Base-by-base conservation (phyloP, 495 filamentous ascomycete genomes). In the Neurospora cerealis region DNA sequence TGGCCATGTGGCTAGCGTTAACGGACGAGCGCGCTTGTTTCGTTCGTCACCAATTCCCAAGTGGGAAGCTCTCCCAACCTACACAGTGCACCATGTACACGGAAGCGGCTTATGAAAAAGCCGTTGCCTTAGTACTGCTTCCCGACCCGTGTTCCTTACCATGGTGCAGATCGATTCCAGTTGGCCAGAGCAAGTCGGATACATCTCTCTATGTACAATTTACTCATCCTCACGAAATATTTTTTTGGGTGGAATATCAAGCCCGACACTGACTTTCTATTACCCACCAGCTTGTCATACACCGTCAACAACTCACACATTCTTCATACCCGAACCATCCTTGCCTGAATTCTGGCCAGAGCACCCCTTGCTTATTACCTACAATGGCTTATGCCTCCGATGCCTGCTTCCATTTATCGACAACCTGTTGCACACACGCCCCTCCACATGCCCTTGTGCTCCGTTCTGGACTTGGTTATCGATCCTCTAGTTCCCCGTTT, bases 1-100 rank as follows among this genome's bases (percentile, higher is more conserved):
- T 85, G 85, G 79, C 78, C 44, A 71, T 79, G 74, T 71, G 75
- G 74, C 78, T 83, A 81, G 83, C 82, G 83, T 85, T 79, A 81
- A 75, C 62, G 54, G 54, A 66, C 28, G 73, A 69, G 70, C 78
- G 78, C 80, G 80, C 74, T 81, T 83, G 82, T 78, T 66, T 66
- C 54, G 24, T 62, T 80, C 74, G 74, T 75, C 73, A 74, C 75
- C 77, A 71, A 62, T 73, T 74, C 60, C 42, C 13, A 66, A 34
- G 54, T 66, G 28, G 32, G 54, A 66, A 66, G 54, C 54, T 66
- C 24, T 66, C 54, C 28, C 54, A 34, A 66, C 54, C 28, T 32
- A 66, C 28, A 66, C 54, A 66, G 54, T 60, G 71, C 71, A 72
- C 42, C 42, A 69, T 72, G 71, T 34, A 72, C 42, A 72, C 54